Base-by-base conservation (phyloP, 306 rosid genomes). In the Quercus variabilis region DNA sequence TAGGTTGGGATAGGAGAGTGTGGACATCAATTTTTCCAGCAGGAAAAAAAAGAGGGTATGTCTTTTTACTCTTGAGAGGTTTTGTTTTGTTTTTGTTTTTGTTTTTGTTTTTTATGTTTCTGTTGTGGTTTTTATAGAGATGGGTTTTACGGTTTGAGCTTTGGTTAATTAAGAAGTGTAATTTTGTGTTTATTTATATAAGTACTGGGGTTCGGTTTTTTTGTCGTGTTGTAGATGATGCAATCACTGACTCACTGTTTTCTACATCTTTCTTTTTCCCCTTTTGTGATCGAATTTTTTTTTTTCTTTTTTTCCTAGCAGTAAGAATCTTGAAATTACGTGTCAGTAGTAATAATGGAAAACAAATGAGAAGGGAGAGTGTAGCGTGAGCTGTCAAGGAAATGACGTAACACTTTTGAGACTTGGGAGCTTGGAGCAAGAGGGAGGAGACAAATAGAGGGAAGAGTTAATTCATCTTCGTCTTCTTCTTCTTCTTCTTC, bases 11-110 rank as follows among this genome's bases (percentile, higher is more conserved):
- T 49, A 10, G 52, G 69, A 87, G 88, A 86, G 80, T 86, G 97
- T 89, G 97, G 96, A 73, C 95, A 91, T 89, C 85, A 87, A 86
- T 89, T 80, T 89, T 80, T 73, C 78, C 85, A 81, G 86, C 90
- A 86, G 69, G 80, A 84, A 81, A 83, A 77, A 82, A 82, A 83
- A 38, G 11, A 7, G 11, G 46, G 11, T 7, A 38, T 49, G 57
- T 73, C 92, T 87, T 90, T 82, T 81, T 76, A 76, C 86, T 73
- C 56, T 1, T 1, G 38, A 77, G 82, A 84, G 83, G 55, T 80
- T 85, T 78, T 76, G 18, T 31, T 31, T 8, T 19, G 0, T 8
- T 65, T 65, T 33, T 33, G 4, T 8, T 33, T 67, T 28, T 28
- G 1, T 15, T 4, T 15, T 17, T 17, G 9, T 30, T 6, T 58